Base-by-base conservation (phyloP, 768 basidiomycete genomes). In the Pholiota conissans region DNA sequence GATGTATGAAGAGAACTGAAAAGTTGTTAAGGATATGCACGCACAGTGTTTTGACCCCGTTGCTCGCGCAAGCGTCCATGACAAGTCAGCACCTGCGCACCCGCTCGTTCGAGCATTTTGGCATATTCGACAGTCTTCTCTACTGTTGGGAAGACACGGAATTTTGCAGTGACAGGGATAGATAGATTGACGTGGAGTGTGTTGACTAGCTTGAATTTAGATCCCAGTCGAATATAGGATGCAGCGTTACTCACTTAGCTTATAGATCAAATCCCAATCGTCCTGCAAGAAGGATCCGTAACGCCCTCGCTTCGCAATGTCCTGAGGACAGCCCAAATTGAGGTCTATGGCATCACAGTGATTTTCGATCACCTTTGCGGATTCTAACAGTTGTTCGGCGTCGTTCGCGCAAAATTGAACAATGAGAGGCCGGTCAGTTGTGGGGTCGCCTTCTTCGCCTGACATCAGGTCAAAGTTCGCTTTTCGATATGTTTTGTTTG, bases 121-220 rank as follows among this genome's bases (percentile, higher is more conserved):
- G 97, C 97, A 63, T 99, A 99, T 60, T 86, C 89, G 1, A 98
- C 87, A 0, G 96, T 98, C 73, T 89, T 90, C 65, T 91, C 89
- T 26, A 92, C 70, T 0, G 87, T 86, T 1, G 90, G 84, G 70
- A 95, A 98, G 2, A 96, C 86, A 7, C 97, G 86, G 72, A 98
- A 97, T 69, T 99, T 98, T 45, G 94, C 97, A 0, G 95, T 97
- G 2, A 98, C 94, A 2, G 97, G 97, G n/a, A 97, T 77, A 1
- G 83, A 79, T 5, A 99, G 84, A 63, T 95, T 90, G 32, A 75
- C 71, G 68, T 98, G 95, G 1, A 99, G 78, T 2, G 77, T 93
- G 59, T 90, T 91, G 69, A 98, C 96, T 97, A 66, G 8, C 13
- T 18, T 7, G 0, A n/a, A 2, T 26, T 20, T 20, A 49, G 10